A percentile compares a stretch with the other conserved stretches of the same genome.
These are phyloP conservation scores for Actinomucor elegans DNA, from an alignment of 371 early-diverging fungal genomes.

Conservation along the genomic window DNA sequence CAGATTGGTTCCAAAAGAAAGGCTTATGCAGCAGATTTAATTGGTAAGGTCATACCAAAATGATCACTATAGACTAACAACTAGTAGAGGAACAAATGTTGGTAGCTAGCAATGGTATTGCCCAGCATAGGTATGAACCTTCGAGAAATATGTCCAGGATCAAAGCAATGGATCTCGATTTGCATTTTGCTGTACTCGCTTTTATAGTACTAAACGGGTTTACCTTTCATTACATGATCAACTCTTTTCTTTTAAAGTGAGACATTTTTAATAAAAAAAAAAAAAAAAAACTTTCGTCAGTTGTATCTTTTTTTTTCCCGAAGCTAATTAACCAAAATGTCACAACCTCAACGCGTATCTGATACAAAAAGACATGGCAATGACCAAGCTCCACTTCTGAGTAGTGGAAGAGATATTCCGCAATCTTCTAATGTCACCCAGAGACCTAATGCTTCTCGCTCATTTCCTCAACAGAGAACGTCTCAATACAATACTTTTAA, in stretches of 20 bases:
- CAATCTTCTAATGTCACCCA: not conserved
- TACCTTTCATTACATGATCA: not conserved
- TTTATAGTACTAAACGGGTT: not conserved
- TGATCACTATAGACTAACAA: no score
- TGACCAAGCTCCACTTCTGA: conserved; percentile 7
- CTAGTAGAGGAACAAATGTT: conserved; percentile 13
- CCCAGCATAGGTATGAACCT: conserved; percentile 1
- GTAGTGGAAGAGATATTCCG: conserved; percentile 12
- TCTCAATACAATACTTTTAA: conserved; percentile 22
- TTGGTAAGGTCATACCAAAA: not conserved
- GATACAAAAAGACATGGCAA: conserved; percentile 16
- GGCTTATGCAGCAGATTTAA: conserved; percentile 8
- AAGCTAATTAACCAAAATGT: conserved; percentile 1
- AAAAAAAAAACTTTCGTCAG: no score
- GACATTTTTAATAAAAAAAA: not conserved
- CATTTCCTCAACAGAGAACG: conserved; percentile 16
- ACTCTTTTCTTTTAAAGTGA: not conserved
- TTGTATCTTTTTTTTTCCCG: conserved; percentile 11
- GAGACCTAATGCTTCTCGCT: conserved; percentile 17
- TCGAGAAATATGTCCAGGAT: not conserved
- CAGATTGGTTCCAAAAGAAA: conserved; percentile 11
- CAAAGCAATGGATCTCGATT: conserved; percentile 9
- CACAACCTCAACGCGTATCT: conserved; percentile 9
- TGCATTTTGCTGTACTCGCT: not conserved
- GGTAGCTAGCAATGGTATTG: not conserved